A percentile compares a stretch with the other conserved stretches of the same genome.
Conservation (phyloP, 441 rosid genomes). For the Biscutella laevigata region DNA sequence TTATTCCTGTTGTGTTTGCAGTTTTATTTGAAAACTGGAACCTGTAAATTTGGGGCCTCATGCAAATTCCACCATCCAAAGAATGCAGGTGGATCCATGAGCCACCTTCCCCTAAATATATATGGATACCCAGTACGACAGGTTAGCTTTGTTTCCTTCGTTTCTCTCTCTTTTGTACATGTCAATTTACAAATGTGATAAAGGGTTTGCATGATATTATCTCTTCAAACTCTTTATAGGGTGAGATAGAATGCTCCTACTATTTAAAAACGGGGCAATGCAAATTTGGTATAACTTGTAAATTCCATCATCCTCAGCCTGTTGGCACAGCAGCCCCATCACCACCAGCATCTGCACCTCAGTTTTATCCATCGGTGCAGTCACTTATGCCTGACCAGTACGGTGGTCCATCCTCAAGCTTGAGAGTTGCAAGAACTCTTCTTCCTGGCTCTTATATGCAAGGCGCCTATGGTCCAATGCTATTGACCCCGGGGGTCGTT, state of each 20-base stretch:
- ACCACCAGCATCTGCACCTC: constrained; percentile 81
- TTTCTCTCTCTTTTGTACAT: background rate
- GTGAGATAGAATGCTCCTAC: constrained; percentile 90
- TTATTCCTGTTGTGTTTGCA: constrained; percentile 38
- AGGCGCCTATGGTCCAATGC: constrained; percentile 73
- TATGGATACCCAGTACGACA: constrained; percentile 75
- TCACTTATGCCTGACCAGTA: constrained; percentile 71
- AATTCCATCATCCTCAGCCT: constrained; percentile 93
- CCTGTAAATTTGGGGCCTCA: constrained; percentile 97
- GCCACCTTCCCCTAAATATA: constrained; percentile 53
- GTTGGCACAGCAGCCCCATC: constrained; percentile 56
- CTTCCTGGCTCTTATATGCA: constrained; percentile 71
- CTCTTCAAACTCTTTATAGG: constrained; percentile 35
- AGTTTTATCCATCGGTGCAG: constrained; percentile 86
- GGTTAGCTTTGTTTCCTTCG: constrained; percentile 39
- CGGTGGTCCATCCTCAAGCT: constrained; percentile 50
- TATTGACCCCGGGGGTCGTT: constrained; percentile 68
- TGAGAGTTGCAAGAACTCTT: constrained; percentile 69
- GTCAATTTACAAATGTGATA: background rate
- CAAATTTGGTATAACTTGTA: constrained; percentile 88
- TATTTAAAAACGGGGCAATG: constrained; percentile 97
- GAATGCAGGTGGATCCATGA: constrained; percentile 60
- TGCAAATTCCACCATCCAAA: constrained; percentile 97
- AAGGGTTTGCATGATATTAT: background rate
- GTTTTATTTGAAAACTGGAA: constrained; percentile 84